Percentiles rank a stretch among this genome's conserved stretches.
These are phyloP conservation scores for Davidsoniella neocaledoniae DNA, from an alignment of 2,329 filamentous ascomycete genomes.

Conservation along the genomic window DNA sequence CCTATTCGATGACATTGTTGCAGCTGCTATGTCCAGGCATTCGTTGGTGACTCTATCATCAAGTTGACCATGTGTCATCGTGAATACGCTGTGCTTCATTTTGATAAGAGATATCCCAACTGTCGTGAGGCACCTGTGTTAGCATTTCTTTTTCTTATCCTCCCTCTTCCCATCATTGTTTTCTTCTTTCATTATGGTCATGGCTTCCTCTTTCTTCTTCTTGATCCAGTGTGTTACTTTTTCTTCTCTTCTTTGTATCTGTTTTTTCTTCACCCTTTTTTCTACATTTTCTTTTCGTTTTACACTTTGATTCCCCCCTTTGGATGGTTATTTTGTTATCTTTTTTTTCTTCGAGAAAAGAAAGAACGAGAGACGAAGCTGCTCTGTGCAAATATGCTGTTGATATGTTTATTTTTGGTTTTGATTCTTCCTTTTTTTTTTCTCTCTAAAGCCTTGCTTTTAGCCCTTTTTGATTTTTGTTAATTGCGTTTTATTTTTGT, in stretches of 20 bases:
- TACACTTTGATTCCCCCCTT: neutral
- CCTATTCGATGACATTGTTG: conserved; percentile 14
- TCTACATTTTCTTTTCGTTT: conserved; percentile 7
- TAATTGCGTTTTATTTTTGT: conserved; percentile 5
- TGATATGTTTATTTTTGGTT: neutral
- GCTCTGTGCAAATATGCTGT: neutral
- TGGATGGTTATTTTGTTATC: neutral
- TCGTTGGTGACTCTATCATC: no score
- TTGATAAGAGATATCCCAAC: no score
- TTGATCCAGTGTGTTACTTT: neutral
- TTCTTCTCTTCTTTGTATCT: conserved; percentile 12
- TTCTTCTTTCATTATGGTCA: neutral
- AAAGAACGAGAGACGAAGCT: no score
- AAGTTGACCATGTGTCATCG: neutral
- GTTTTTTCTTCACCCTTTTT: conserved; percentile 10
- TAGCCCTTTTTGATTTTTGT: neutral
- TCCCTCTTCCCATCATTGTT: neutral
- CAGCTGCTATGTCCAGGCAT: conserved; percentile 6
- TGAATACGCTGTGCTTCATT: neutral
- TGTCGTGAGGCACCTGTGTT: no score
- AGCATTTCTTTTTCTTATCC: neutral
- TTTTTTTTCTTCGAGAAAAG: neutral
- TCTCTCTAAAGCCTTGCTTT: conserved; percentile 1
- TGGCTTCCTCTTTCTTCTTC: no score
- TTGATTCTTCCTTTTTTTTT: conserved; percentile 7